These are phyloP conservation scores for Bimuria novae-zelandiae DNA, from an alignment of 2,329 filamentous ascomycete genomes.

Conservation along the genomic window DNA sequence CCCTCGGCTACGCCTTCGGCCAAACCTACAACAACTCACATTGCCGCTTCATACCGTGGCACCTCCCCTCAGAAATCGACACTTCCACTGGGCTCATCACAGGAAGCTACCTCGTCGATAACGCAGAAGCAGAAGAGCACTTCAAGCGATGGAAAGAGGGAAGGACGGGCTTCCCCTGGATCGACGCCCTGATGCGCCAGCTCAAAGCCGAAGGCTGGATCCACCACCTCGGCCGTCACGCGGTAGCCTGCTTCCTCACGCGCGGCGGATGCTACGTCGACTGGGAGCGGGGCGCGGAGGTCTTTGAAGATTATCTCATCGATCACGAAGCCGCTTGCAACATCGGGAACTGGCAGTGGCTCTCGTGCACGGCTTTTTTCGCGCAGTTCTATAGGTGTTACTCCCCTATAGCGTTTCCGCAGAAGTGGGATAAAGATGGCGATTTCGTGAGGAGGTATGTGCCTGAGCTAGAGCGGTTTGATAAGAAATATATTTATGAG, in stretches of 20 bases:
- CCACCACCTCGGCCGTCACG: slow-evolving; percentile 76
- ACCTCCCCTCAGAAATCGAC: slow-evolving; percentile 66
- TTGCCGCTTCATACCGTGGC: slow-evolving; percentile 79
- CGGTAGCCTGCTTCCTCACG: slow-evolving; percentile 81
- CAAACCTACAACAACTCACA: slow-evolving; percentile 69
- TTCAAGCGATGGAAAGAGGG: slow-evolving; percentile 72
- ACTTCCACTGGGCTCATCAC: slow-evolving; percentile 53
- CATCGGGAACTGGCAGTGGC: slow-evolving; percentile 78
- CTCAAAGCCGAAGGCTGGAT: slow-evolving; percentile 75
- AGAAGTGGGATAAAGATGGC: slow-evolving; percentile 76
- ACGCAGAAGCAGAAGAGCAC: slow-evolving; percentile 64
- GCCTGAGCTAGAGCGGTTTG: slow-evolving; percentile 66
- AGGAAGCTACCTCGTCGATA: slow-evolving; percentile 68
- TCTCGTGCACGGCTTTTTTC: slow-evolving; percentile 76
- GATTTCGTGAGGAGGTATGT: slow-evolving; percentile 67
- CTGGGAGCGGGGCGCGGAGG: slow-evolving; percentile 78
- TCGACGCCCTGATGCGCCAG: slow-evolving; percentile 80
- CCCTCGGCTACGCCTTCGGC: slow-evolving; percentile 65
- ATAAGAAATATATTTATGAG: slow-evolving; percentile 76
- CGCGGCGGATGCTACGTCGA: slow-evolving; percentile 77
- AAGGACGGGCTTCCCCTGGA: slow-evolving; percentile 77
- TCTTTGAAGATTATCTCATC: slow-evolving; percentile 76
- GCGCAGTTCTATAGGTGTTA: slow-evolving; percentile 73
- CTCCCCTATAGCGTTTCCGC: slow-evolving; percentile 70
- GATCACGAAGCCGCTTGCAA: slow-evolving; percentile 78